A percentile compares a stretch with the other conserved stretches of the same genome.
Evolutionary conservation across 495 filamentous ascomycete species (phyloP).

Genomic region (Aspergillus incahuasiensis): DNA sequence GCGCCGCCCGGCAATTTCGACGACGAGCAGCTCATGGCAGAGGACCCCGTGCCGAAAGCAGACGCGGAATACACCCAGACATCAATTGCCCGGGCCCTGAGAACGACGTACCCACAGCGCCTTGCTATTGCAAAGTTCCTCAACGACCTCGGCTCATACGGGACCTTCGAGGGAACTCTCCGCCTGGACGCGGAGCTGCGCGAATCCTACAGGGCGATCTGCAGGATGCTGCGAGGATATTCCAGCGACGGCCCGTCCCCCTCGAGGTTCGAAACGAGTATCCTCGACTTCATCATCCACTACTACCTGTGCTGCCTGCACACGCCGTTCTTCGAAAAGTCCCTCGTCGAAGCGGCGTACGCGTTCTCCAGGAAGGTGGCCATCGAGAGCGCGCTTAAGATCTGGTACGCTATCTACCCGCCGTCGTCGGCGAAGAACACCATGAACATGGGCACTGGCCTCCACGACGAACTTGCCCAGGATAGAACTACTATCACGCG

Average conservation of each 20-base stretch:
- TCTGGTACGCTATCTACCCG: conserved; percentile 42
- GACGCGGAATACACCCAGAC: conserved; percentile 39
- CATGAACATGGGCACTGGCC: too few relatives aligned
- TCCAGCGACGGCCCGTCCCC: conserved; percentile 17
- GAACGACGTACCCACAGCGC: conserved; percentile 40
- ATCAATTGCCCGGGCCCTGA: conserved; percentile 42
- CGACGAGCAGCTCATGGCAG: conserved; percentile 31
- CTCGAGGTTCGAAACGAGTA: conserved; percentile 32
- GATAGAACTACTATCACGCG: conserved; percentile 35
- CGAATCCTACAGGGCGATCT: conserved; percentile 26
- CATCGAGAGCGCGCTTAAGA: conserved; percentile 46
- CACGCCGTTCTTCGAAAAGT: conserved; percentile 39
- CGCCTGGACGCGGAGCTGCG: conserved; percentile 36
- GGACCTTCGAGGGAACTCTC: conserved; percentile 35
- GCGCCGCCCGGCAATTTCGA: conserved; percentile 47
- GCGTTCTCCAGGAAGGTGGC: conserved; percentile 46
- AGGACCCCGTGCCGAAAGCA: conserved; percentile 23
- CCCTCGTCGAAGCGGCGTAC: conserved; percentile 36
- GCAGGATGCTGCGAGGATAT: conserved; percentile 33
- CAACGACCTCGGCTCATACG: conserved; percentile 36
- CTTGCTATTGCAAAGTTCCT: conserved; percentile 43
- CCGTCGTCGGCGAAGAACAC: conserved; percentile 19
- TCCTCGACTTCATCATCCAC: conserved; percentile 41
- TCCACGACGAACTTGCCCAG: too few relatives aligned
- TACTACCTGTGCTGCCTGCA: conserved; percentile 47